Base-by-base conservation (phyloP, 495 filamentous ascomycete genomes). In the Endocarpon pusillum region DNA sequence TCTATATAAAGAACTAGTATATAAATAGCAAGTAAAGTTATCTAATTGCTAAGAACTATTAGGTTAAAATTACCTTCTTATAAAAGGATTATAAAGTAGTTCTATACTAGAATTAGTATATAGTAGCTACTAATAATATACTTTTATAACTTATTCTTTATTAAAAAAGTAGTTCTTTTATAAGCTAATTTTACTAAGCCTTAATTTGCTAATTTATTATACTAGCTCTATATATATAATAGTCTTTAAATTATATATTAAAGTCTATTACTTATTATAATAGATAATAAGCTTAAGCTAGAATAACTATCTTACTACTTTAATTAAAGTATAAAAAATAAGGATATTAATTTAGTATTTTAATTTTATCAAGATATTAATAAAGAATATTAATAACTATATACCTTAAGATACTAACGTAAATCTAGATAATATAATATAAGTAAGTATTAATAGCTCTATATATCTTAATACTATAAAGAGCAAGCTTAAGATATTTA, bases 191-290 rank as follows among this genome's bases (percentile, higher is more conserved):
- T n/a, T n/a, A n/a, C n/a, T n/a, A n/a, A n/a, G n/a, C n/a, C n/a
- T n/a, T n/a, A n/a, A n/a, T n/a, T n/a, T n/a, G n/a, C n/a, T n/a
- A n/a, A n/a, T n/a, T n/a, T n/a, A n/a, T n/a, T n/a, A n/a, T n/a
- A n/a, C n/a, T n/a, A n/a, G n/a, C n/a, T n/a, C n/a, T n/a, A n/a
- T n/a, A n/a, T n/a, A n/a, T n/a, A n/a, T n/a, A n/a, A n/a, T n/a
- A n/a, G n/a, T n/a, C n/a, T n/a, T n/a, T n/a, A n/a, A n/a, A n/a
- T n/a, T n/a, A n/a, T n/a, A n/a, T n/a, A n/a, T n/a, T 47, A 47
- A 34, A 62, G 45, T 16, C 52, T 52, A 38, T 43, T 48, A 55
- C 60, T 30, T 54, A 55, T 31, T 60, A 57, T 46, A 62, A 37
- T 1, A 32, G 22, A 33, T 32, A 32, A 15, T 46, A 38, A 3